phyloP scores from a whole-genome alignment of 2,329 filamentous ascomycete species.

The Clathrospora elynae region DNA sequence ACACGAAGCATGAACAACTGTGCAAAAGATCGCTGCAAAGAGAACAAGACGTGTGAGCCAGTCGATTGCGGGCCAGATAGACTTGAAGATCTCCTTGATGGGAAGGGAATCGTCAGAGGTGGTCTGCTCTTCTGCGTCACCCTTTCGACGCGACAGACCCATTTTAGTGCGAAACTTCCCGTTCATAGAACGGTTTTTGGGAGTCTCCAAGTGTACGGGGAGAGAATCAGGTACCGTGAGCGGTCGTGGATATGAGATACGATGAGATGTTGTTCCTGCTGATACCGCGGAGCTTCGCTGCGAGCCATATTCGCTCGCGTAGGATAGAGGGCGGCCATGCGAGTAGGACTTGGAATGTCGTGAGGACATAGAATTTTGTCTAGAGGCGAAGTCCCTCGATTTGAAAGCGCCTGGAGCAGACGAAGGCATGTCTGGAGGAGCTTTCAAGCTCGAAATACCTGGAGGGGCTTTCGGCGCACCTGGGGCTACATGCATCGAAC shows the following conservation, averaged over 20 bases:
- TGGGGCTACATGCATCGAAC: neutral
- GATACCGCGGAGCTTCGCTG: constrained; percentile 13
- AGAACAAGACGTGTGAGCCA: constrained; percentile 60
- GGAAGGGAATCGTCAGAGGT: constrained; percentile 19
- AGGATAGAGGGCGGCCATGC: constrained; percentile 3
- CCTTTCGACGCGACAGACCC: neutral
- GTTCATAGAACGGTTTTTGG: constrained; percentile 2
- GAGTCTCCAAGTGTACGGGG: neutral
- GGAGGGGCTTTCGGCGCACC: neutral
- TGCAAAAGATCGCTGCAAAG: constrained; percentile 64
- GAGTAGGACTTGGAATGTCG: constrained; percentile 7
- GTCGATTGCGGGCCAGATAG: constrained; percentile 71
- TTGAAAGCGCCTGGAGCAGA: constrained; percentile 4
- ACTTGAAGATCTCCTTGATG: constrained; percentile 65
- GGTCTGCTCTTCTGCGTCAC: neutral
- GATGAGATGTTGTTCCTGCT: constrained; percentile 8
- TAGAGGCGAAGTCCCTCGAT: constrained; percentile 4
- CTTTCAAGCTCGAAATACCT: neutral
- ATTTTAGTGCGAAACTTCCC: constrained; percentile 5
- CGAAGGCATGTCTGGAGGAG: constrained; percentile 1
- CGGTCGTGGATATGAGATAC: constrained; percentile 7
- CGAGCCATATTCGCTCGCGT: constrained; percentile 9
- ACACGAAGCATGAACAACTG: constrained; percentile 67
- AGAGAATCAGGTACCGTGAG: constrained; percentile 3
- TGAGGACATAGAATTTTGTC: constrained; percentile 7